Conservation (phyloP, 441 rosid genomes). For the Eutrema salsugineum region DNA sequence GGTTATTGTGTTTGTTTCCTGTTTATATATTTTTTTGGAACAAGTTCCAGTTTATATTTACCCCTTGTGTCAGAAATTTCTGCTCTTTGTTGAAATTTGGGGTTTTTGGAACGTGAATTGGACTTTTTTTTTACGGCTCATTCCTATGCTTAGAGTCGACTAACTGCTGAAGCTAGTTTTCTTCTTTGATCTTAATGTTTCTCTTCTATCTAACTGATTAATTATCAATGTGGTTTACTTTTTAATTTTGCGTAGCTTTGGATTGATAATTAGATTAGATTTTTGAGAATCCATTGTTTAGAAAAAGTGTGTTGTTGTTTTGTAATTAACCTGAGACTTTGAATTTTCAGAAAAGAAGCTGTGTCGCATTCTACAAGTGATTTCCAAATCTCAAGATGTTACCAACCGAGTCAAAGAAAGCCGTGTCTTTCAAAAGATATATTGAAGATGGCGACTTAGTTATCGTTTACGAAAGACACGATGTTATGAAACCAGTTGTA, state of each 20-base stretch:
- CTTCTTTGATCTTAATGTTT: background rate
- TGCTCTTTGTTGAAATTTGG: background rate
- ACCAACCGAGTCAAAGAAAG: conserved; percentile 46
- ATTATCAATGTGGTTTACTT: background rate
- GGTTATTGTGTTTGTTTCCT: background rate
- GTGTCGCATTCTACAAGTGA: background rate
- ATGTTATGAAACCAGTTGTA: conserved; percentile 70
- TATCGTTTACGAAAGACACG: conserved; percentile 80
- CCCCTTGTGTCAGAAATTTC: background rate
- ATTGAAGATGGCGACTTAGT: conserved; percentile 73
- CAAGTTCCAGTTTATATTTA: no score
- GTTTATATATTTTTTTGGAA: no score
- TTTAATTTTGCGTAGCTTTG: background rate
- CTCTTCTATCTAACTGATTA: background rate
- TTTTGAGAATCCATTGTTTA: background rate
- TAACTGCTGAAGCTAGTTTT: background rate
- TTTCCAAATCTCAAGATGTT: conserved; percentile 41
- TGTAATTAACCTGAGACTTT: background rate
- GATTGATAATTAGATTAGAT: background rate
- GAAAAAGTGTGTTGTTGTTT: background rate
- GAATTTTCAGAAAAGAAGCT: background rate
- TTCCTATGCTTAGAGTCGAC: background rate
- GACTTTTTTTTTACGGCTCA: background rate
- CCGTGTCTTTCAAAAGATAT: conserved; percentile 48
- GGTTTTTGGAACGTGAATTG: background rate